These are phyloP conservation scores for Musa beccarii DNA, from an alignment of 176 grass and related monocot species.

Conservation along the genomic window DNA sequence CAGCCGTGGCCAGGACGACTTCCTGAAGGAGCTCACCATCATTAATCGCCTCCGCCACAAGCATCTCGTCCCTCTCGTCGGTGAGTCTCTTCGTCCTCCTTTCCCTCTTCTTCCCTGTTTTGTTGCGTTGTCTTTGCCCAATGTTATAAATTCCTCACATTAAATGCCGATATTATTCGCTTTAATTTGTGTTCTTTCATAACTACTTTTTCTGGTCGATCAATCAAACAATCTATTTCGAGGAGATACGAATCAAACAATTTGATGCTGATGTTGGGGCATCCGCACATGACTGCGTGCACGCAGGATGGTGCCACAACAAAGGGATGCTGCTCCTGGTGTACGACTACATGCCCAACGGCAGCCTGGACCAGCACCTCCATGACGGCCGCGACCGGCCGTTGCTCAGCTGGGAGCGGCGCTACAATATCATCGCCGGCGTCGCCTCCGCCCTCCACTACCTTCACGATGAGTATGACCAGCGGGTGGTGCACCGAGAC, in stretches of 20 bases:
- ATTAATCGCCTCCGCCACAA: conserved; percentile 49
- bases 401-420: conserved; percentile 32
- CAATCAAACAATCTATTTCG: no score
- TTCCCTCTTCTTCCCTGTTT: neutral
- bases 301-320: conserved; percentile 54
- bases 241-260: no score
- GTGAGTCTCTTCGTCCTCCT: neutral
- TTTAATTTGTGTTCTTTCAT: no score
- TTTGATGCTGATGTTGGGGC: no score
- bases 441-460: conserved; percentile 53
- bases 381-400: conserved; percentile 11
- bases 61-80: conserved; percentile 47
- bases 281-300: neutral
- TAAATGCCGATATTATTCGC: no score
- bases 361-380: conserved; percentile 45
- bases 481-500: conserved; percentile 60
- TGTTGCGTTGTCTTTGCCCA: no score
- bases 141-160: no score
- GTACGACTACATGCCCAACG: conserved; percentile 46
- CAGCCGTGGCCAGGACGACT: conserved; percentile 28
- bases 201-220: no score
- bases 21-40: conserved; percentile 46
- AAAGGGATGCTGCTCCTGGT: conserved; percentile 35
- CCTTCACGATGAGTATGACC: conserved; percentile 57
- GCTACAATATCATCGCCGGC: conserved; percentile 40